Evolutionary conservation across 306 rosid genomes (phyloP), one percentile per base, ranked within the genome.

Genomic region (Castanea mollissima): DNA sequence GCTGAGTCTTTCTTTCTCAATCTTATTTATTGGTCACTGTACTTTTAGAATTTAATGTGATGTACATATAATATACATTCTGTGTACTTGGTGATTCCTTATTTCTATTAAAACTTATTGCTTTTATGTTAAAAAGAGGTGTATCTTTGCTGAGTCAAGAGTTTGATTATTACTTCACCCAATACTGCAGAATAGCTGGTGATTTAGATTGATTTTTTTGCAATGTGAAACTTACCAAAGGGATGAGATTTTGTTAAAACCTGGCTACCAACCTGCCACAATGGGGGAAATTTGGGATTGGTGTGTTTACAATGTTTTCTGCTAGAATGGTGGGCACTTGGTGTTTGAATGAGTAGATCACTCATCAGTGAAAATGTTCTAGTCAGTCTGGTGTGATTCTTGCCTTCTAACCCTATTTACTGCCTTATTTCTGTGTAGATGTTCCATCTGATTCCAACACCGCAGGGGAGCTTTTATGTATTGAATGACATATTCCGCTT

Each of bases 401-500:
- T 35, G 27, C 21, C 52, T 19, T 34, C 23, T 35, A 34, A 67
- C 72, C 31, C 27, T 69, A 6, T 71, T n/a, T 21, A 12, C 67
- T 16, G 34, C 58, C 29, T 69, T 41, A 31, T 32, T 25, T 52
- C 75, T 83, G 2, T 49, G 27, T 59, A 88, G 91, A 88, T 88
- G 91, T 88, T 88, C 83, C 91, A 88, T 76, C 80, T 88, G 87
- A 85, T 88, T 63, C 91, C 87, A 27, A 83, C 89, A 31, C 82
- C 89, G 59, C 84, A 76, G 76, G 84, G 83, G 29, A 88, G 91
- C 86, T 88, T 83, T 68, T 85, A 69, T 4, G 91, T 88, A 62
- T 78, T 80, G 62, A 88, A 88, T 64, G 91, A 88, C 82, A 88
- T 88, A 41, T 88, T 88, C 78, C 85, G 91, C 60, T 74, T 88